A percentile compares a stretch with the other conserved stretches of the same genome.
Conservation (phyloP, 495 filamentous ascomycete genomes). For the Lepraria neglecta region DNA sequence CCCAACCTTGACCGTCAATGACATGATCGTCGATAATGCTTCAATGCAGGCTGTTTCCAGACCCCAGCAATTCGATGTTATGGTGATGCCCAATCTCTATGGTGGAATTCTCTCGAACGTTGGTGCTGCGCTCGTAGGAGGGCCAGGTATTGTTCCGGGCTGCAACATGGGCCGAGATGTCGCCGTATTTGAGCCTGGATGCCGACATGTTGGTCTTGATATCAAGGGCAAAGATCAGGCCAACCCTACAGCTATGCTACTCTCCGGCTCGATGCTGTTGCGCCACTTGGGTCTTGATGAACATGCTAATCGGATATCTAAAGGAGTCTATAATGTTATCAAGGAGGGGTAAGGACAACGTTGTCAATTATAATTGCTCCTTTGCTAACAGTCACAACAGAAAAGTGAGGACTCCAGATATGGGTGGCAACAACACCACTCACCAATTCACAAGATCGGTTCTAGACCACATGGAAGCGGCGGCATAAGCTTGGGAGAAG, state of each 20-base stretch:
- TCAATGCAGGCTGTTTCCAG: constrained; percentile 96
- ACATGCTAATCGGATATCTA: constrained; percentile 95
- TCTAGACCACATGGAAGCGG: constrained; percentile 79
- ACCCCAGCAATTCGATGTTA: constrained; percentile 97
- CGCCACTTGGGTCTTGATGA: constrained; percentile 94
- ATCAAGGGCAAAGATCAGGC: constrained; percentile 99
- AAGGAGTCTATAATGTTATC: constrained; percentile 95
- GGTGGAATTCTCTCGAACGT: constrained; percentile 99
- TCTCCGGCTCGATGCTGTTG: constrained; percentile 93
- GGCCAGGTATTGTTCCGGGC: constrained; percentile 92
- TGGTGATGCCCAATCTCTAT: constrained; percentile 99
- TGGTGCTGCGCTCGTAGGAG: constrained; percentile 95
- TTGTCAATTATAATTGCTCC: background rate
- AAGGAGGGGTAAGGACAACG: constrained; percentile 67
- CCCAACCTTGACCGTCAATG: constrained; percentile 86
- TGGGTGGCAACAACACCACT: constrained; percentile 84
- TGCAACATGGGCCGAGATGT: constrained; percentile 99
- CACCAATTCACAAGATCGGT: constrained; percentile 94
- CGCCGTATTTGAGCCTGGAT: constrained; percentile 97
- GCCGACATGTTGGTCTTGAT: constrained; percentile 95
- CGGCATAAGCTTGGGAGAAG: background rate
- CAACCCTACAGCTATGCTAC: constrained; percentile 91
- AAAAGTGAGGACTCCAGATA: constrained; percentile 80
- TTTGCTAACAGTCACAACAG: constrained; percentile 44
- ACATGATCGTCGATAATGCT: constrained; percentile 99